Conservation (phyloP, 441 rosid species). For the Gossypium lobatum region DNA sequence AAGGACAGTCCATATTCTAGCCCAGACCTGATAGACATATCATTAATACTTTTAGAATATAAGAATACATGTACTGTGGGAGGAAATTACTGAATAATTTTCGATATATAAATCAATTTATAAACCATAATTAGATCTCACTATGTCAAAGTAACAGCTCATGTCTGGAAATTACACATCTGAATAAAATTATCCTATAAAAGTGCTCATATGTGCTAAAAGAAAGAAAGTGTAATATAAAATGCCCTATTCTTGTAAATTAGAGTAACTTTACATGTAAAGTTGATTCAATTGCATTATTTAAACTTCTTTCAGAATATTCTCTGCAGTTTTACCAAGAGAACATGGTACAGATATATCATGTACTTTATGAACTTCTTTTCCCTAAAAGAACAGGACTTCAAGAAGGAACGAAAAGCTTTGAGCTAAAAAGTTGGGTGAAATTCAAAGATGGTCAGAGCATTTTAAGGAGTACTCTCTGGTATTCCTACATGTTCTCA, state of each 20-base stretch:
- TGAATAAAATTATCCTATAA: not conserved
- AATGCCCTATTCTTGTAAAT: not conserved
- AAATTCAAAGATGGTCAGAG: not conserved
- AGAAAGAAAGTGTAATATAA: not conserved
- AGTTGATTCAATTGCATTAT: not conserved
- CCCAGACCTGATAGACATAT: constrained; percentile 81
- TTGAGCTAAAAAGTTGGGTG: not conserved
- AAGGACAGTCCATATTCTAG: constrained; percentile 95
- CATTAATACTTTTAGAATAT: constrained; percentile 20
- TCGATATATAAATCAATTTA: not conserved
- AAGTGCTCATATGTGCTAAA: not conserved
- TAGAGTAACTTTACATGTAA: not conserved
- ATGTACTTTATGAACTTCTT: not conserved
- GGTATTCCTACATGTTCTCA: not conserved
- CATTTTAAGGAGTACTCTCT: not conserved
- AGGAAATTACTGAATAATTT: constrained; percentile 8
- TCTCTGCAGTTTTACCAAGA: not conserved
- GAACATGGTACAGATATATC: not conserved
- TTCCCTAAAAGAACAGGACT: not conserved
- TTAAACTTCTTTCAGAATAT: not conserved
- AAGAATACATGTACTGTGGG: not conserved
- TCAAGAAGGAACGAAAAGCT: constrained; percentile 9
- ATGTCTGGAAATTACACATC: not conserved
- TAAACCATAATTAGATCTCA: not conserved
- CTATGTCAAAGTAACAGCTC: not conserved